phyloP scores from a whole-genome alignment of 2,329 filamentous ascomycete species.

The Leptographium wingfieldii region DNA sequence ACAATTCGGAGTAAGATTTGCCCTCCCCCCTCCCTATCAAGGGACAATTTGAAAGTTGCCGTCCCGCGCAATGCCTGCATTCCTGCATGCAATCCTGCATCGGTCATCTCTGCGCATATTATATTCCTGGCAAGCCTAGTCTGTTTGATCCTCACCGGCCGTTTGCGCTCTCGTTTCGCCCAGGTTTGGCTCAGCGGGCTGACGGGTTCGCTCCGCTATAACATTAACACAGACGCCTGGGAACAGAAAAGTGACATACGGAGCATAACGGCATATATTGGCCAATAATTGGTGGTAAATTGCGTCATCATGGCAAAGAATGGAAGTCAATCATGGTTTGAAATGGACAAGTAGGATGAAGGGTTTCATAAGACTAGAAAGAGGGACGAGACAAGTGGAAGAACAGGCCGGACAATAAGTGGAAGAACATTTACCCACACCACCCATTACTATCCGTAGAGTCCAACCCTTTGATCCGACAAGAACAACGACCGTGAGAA shows the following conservation, averaged over 20 bases:
- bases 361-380: too few relatives aligned
- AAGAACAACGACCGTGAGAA: neutral
- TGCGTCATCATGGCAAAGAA: too few relatives aligned
- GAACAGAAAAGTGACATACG: neutral
- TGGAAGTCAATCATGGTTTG: too few relatives aligned
- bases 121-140: neutral
- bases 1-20: neutral
- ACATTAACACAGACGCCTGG: neutral
- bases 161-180: neutral
- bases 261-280: too few relatives aligned
- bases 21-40: neutral
- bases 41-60: neutral
- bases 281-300: too few relatives aligned
- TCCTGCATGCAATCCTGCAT: neutral
- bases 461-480: neutral
- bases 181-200: neutral
- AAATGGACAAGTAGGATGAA: neutral
- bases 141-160: neutral
- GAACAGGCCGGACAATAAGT: neutral
- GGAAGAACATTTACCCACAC: neutral
- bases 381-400: neutral
- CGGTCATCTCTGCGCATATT: neutral
- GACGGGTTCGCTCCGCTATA: neutral
- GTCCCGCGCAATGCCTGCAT: neutral
- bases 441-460: neutral